Conservation (phyloP, 2,329 filamentous ascomycete species). For the Xylaria sp. region DNA sequence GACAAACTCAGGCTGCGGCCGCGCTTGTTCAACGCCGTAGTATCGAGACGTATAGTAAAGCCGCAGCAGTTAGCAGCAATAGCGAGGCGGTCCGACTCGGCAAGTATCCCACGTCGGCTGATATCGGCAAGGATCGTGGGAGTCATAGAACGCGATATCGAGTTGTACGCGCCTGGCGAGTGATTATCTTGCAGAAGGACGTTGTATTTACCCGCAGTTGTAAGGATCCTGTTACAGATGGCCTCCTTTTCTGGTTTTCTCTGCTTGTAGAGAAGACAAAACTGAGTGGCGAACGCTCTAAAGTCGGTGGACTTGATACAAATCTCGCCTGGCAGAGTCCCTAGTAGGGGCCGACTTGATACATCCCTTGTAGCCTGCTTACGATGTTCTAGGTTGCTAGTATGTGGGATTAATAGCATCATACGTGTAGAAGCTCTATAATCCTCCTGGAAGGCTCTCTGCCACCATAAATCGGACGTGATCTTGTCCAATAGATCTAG, state of each 20-base stretch:
- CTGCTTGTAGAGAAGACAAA: slow-evolving; percentile 37
- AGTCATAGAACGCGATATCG: slow-evolving; percentile 39
- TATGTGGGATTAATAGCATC: slow-evolving; percentile 39
- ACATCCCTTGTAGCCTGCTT: slow-evolving; percentile 30
- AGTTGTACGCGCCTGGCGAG: slow-evolving; percentile 8
- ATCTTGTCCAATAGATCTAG: slow-evolving; percentile 36
- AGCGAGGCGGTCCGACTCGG: slow-evolving; percentile 39
- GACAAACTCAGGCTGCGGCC: slow-evolving; percentile 36
- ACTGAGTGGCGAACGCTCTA: slow-evolving; percentile 34
- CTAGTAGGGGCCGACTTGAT: slow-evolving; percentile 28
- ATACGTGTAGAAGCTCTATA: slow-evolving; percentile 38
- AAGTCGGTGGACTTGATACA: slow-evolving; percentile 37
- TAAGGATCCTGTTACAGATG: slow-evolving; percentile 36
- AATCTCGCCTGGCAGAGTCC: slow-evolving; percentile 35
- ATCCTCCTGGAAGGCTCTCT: slow-evolving; percentile 41
- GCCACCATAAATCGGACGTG: slow-evolving; percentile 40
- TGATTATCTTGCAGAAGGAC: slow-evolving; percentile 36
- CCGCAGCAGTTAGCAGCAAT: slow-evolving; percentile 40
- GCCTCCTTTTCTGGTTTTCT: slow-evolving; percentile 24
- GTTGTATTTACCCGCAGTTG: slow-evolving; percentile 38
- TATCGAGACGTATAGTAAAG: slow-evolving; percentile 37
- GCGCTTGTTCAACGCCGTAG: slow-evolving; percentile 28
- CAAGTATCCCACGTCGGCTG: slow-evolving; percentile 31
- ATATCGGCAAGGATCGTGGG: slow-evolving; percentile 39
- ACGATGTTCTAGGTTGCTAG: slow-evolving; percentile 30